phyloP scores from a whole-genome alignment of 306 rosid genomes.

The Prunus salicina region DNA sequence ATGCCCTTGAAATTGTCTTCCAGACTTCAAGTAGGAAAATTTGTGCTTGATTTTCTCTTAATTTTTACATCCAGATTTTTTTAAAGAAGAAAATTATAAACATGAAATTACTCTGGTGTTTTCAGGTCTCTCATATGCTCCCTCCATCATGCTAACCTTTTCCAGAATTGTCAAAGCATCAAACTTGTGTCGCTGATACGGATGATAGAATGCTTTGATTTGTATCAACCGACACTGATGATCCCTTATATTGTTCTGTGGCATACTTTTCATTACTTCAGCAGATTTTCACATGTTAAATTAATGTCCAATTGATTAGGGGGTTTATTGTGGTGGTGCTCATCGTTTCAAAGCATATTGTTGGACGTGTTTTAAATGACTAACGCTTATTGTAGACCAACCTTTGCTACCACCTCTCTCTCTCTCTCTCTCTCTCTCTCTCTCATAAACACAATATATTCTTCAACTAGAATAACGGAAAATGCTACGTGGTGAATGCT shows the following conservation, averaged over 20 bases:
- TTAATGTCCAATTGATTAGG: not conserved
- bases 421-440: too few species aligned
- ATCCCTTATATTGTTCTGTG: not conserved
- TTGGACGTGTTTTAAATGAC: not conserved
- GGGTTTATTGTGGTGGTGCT: not conserved
- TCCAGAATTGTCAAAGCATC: not conserved
- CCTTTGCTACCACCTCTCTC: not conserved
- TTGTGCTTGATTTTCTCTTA: not conserved
- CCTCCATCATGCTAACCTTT: not conserved
- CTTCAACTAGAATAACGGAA: too few species aligned
- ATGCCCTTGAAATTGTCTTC: conserved; percentile 55
- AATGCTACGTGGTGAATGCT: too few species aligned
- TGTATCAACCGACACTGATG: not conserved
- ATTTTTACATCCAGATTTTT: not conserved
- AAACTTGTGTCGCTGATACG: not conserved
- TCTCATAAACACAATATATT: too few species aligned
- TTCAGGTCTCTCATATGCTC: conserved; percentile 2
- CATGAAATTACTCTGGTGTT: not conserved
- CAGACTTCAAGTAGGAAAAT: conserved; percentile 10
- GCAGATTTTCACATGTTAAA: not conserved
- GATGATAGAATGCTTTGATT: not conserved
- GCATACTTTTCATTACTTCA: not conserved
- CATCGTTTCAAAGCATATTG: not conserved
- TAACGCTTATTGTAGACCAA: not conserved
- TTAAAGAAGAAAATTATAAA: not conserved